phyloP scores from a whole-genome alignment of 2,329 filamentous ascomycete genomes.

The Clonostachys rhizophaga region DNA sequence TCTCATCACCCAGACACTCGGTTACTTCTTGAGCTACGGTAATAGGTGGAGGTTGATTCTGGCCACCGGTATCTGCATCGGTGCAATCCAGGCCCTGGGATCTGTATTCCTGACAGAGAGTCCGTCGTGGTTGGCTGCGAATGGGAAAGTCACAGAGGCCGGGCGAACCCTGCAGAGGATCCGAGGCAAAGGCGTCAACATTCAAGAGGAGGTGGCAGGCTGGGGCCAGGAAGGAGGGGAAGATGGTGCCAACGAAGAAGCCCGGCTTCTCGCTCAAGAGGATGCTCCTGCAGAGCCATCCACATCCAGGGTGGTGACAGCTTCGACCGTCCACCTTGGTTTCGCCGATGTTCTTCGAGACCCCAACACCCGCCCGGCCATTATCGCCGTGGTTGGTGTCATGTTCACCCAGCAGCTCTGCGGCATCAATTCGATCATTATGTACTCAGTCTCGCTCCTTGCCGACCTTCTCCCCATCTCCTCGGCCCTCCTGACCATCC shows the following conservation, averaged over 20 bases:
- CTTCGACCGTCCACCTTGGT: slow-evolving; percentile 37
- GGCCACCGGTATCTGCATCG: slow-evolving; percentile 66
- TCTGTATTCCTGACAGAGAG: slow-evolving; percentile 81
- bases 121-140: slow-evolving; percentile 79
- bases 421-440: slow-evolving; percentile 94
- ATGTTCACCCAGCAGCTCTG: slow-evolving; percentile 93
- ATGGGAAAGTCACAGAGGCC: slow-evolving; percentile 55
- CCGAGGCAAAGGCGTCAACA: slow-evolving; percentile 62
- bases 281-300: slow-evolving; percentile 6
- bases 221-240: slow-evolving; percentile 45
- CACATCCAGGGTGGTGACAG: neutral
- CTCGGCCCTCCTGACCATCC: slow-evolving; percentile 78
- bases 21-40: slow-evolving; percentile 80
- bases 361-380: slow-evolving; percentile 64
- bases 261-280: slow-evolving; percentile 53
- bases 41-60: slow-evolving; percentile 82
- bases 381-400: slow-evolving; percentile 80
- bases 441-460: slow-evolving; percentile 94
- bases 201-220: slow-evolving; percentile 66
- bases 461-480: slow-evolving; percentile 75
- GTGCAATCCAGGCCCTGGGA: slow-evolving; percentile 60
- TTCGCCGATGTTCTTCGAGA: slow-evolving; percentile 64
- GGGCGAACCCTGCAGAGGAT: slow-evolving; percentile 69
- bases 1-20: slow-evolving; percentile 74
- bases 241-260: slow-evolving; percentile 54